Conservation (phyloP, 1,284 basidiomycete genomes). For the Cutaneotrichosporon sp. region DNA sequence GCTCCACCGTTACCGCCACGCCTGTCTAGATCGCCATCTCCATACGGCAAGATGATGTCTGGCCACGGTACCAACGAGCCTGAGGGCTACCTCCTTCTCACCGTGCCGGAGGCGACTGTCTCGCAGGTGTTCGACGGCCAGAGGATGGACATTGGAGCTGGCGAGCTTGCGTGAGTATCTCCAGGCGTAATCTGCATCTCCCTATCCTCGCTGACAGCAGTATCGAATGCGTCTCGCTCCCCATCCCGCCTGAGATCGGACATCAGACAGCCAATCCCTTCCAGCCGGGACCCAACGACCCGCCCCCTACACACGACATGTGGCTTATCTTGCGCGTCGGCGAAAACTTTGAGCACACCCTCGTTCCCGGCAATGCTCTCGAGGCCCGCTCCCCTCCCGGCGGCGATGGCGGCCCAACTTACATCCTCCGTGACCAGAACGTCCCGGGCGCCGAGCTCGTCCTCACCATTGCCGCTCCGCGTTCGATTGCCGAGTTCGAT, state of each 20-base stretch:
- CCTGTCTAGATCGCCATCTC: too few species aligned
- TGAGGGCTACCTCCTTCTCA: constrained; percentile 15
- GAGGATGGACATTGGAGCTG: constrained; percentile 33
- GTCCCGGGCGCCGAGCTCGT: constrained; percentile 43
- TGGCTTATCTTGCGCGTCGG: constrained; percentile 47
- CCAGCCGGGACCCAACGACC: constrained; percentile 36
- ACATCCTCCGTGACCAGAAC: constrained; percentile 20
- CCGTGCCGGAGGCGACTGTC: constrained; percentile 11
- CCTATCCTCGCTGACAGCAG: constrained; percentile 22
- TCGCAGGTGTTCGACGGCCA: constrained; percentile 36
- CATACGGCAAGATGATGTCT: not conserved
- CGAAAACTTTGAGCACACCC: constrained; percentile 41
- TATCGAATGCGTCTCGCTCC: constrained; percentile 46
- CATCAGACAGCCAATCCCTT: constrained; percentile 48
- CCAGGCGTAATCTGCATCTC: too few species aligned
- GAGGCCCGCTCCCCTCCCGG: constrained; percentile 13
- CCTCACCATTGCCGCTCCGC: constrained; percentile 35
- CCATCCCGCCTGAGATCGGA: constrained; percentile 42
- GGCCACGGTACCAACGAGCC: not conserved
- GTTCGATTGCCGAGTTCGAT: constrained; percentile 47
- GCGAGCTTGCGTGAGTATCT: constrained; percentile 43
- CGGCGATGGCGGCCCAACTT: constrained; percentile 29
- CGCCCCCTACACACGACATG: constrained; percentile 44
- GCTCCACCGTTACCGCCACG: too few species aligned
- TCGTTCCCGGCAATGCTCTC: constrained; percentile 35